Conservation (phyloP, 345 rosid genomes). For the Citropsis articulata region DNA sequence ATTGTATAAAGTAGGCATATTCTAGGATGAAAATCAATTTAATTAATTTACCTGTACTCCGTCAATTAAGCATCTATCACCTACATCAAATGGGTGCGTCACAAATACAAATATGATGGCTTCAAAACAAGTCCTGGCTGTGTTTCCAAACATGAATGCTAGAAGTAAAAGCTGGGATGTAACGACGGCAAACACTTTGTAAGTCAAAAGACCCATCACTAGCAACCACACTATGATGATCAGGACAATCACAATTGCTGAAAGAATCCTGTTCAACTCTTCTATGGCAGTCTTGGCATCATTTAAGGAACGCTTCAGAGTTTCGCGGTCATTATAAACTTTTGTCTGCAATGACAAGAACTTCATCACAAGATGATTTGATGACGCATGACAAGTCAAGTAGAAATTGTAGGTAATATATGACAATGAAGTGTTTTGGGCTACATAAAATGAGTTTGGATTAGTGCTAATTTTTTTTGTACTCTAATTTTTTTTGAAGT, state of each 20-base stretch:
- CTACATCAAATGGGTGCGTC: slow-evolving; percentile 80
- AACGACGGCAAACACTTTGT: slow-evolving; percentile 44
- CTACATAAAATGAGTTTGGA: too few species aligned
- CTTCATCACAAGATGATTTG: not conserved
- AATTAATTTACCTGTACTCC: slow-evolving; percentile 55
- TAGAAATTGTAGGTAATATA: too few species aligned
- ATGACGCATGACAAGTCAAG: too few species aligned
- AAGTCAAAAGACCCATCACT: slow-evolving; percentile 54
- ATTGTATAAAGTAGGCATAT: not conserved
- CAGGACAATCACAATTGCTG: slow-evolving; percentile 37
- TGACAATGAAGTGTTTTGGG: too few species aligned
- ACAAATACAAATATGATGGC: slow-evolving; percentile 78
- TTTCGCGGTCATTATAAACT: slow-evolving; percentile 54
- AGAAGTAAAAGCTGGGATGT: slow-evolving; percentile 54
- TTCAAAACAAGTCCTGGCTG: slow-evolving; percentile 56
- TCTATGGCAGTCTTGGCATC: slow-evolving; percentile 70
- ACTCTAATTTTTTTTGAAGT: too few species aligned
- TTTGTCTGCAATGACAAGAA: slow-evolving; percentile 43
- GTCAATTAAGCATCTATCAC: slow-evolving; percentile 75
- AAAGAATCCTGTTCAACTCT: slow-evolving; percentile 56
- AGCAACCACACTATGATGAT: slow-evolving; percentile 44
- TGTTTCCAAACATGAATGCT: slow-evolving; percentile 57
- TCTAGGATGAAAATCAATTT: not conserved
- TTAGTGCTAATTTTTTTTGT: too few species aligned
- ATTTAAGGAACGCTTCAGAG: slow-evolving; percentile 54